Evolutionary conservation across 257 asterid genomes (phyloP), one percentile per base, ranked within the genome.

Genomic region (Anisodus tanguticus): DNA sequence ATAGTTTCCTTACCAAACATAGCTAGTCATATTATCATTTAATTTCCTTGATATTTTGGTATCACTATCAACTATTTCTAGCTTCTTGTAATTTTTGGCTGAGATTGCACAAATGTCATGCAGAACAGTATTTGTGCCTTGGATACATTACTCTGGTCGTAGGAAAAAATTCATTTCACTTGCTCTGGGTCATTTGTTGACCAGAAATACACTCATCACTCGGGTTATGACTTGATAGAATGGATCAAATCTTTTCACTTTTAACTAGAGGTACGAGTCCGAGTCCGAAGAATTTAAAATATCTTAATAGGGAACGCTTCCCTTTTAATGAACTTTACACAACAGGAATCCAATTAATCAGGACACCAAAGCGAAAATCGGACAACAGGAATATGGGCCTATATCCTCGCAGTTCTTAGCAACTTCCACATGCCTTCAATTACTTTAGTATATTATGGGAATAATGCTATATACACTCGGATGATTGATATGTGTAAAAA

Each of bases 401-500:
- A 74, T 74, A 49, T 74, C 43, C 39, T 47, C 43, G 31, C 19
- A 74, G 8, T 22, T 74, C 62, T 22, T 49, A 11, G 62, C 81
- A 51, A 51, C 81, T 49, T 49, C 81, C 81, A 74, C 81, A 74
- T 74, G 81, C 39, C 19, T 22, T 74, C 62, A 74, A 74, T 62
- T 22, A 74, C 62, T 74, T 12, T 49, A 74, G 12, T 7, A 74
- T 47, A 74, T 74, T 19, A 8, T 22, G 0, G 22, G 45, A 12
- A 74, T 74, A 74, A 53, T 74, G 19, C 11, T 47, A 45, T 71
- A 45, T 71, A 71, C 57, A 71, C 41, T 72, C 13, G 47, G 17
- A 19, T 71, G 39, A 9, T 72, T 72, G 59, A 5, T 45, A 45
- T 45, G 80, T 47, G n/a, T 22, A 58, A 72, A 72, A 72, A 45